phyloP scores from a whole-genome alignment of 2,329 filamentous ascomycete genomes.

The Diaporthe nobilis region DNA sequence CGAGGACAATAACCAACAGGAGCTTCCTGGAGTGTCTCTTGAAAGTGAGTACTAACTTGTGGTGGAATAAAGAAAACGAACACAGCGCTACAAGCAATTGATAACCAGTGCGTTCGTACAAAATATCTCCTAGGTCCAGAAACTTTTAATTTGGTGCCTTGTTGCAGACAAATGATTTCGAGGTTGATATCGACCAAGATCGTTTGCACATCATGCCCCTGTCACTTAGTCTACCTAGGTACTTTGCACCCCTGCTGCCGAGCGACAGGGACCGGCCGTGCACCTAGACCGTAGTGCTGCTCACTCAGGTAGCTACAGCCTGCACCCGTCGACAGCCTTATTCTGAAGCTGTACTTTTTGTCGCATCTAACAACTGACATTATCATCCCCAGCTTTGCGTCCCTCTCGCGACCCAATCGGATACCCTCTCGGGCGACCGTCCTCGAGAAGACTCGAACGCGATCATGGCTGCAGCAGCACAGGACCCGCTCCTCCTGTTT shows the following conservation, averaged over 20 bases:
- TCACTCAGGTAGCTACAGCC: conserved; percentile 12
- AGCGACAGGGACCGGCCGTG: conserved; percentile 8
- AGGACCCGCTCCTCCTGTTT: conserved; percentile 86
- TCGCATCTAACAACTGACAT: not conserved
- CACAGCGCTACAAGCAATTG: too few species aligned
- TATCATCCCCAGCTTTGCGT: not conserved
- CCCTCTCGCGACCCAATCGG: not conserved
- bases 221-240: not conserved
- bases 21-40: not conserved
- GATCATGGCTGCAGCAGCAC: conserved; percentile 71
- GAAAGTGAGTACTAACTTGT: not conserved
- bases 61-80: too few species aligned
- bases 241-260: not conserved
- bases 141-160: not conserved
- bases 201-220: not conserved
- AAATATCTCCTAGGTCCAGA: not conserved
- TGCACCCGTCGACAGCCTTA: not conserved
- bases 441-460: conserved; percentile 1
- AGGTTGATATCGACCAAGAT: not conserved
- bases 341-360: not conserved
- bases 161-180: not conserved
- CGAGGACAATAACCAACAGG: not conserved
- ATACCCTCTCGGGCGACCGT: not conserved
- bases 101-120: not conserved
- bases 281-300: not conserved